These are phyloP conservation scores for Larix kaempferi DNA, from an alignment of 75 land plant genomes.

Conservation along the genomic window DNA sequence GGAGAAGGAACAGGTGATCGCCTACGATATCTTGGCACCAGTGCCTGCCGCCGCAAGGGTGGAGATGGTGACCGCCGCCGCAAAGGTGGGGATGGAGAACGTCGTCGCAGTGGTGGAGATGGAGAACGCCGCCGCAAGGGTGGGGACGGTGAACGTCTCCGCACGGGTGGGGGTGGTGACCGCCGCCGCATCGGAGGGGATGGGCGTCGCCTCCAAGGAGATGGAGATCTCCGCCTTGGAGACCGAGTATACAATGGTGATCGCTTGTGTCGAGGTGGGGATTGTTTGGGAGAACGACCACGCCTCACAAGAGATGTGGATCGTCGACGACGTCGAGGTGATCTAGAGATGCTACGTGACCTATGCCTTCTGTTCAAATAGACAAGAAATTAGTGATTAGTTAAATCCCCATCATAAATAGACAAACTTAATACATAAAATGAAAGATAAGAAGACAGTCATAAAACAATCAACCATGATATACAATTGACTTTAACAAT, in stretches of 20 bases:
- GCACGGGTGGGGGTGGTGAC: constrained; percentile 13
- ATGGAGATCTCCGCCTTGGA: constrained; percentile 29
- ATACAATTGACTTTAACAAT: neutral
- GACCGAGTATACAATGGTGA: constrained; percentile 42
- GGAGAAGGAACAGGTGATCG: constrained; percentile 26
- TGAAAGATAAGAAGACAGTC: neutral
- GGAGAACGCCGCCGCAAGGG: constrained; percentile 16
- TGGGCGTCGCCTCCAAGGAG: constrained; percentile 23
- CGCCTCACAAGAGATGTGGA: constrained; percentile 45
- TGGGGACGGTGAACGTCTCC: neutral
- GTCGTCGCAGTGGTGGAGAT: neutral
- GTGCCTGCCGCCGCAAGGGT: constrained; percentile 4
- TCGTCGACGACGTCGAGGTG: constrained; percentile 39
- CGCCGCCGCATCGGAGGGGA: constrained; percentile 18
- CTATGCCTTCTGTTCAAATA: constrained; percentile 24
- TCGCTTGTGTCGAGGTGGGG: constrained; percentile 38
- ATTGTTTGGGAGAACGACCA: constrained; percentile 29
- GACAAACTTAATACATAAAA: neutral
- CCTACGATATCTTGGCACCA: constrained; percentile 12
- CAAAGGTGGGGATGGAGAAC: neutral
- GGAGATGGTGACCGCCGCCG: constrained; percentile 14
- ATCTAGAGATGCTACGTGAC: constrained; percentile 56
- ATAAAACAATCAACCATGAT: neutral
- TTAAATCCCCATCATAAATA: neutral
- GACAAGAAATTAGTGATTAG: neutral